phyloP scores from a whole-genome alignment of 352 stramenopile species.

The Blastocystis sp. region DNA sequence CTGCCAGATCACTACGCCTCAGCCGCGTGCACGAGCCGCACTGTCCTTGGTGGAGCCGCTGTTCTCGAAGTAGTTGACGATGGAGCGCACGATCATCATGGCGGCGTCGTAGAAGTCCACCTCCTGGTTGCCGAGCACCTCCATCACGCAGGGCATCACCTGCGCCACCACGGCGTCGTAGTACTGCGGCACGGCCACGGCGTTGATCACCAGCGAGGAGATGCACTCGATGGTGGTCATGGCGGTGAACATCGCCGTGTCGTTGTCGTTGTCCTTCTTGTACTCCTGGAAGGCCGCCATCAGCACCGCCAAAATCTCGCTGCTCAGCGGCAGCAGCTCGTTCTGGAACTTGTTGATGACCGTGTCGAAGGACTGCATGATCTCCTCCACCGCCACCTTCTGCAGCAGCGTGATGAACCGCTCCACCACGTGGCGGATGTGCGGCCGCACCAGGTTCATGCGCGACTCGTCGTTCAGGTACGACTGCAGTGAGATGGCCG shows the following conservation, averaged over 20 bases:
- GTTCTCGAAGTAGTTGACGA: constrained; percentile 56
- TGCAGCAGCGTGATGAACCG: constrained; percentile 27
- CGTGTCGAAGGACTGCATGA: constrained; percentile 56
- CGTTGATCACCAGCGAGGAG: constrained; percentile 43
- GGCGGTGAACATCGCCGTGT: constrained; percentile 53
- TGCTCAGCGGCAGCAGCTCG: constrained; percentile 15
- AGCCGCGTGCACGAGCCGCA: background rate
- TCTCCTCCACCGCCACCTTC: constrained; percentile 39
- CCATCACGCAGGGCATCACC: constrained; percentile 43
- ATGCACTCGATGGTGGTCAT: constrained; percentile 61
- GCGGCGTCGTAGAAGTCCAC: constrained; percentile 45
- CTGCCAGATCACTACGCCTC: constrained; percentile 46
- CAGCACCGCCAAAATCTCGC: constrained; percentile 15
- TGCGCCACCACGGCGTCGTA: constrained; percentile 28
- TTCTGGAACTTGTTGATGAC: constrained; percentile 41
- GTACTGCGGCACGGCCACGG: background rate
- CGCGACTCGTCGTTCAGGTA: background rate
- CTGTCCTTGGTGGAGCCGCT: constrained; percentile 11
- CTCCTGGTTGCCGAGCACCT: constrained; percentile 25
- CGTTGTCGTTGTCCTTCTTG: constrained; percentile 61
- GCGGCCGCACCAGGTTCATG: background rate
- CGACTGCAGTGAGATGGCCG: constrained; percentile 28
- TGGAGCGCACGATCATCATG: constrained; percentile 43
- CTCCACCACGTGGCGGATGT: constrained; percentile 27
- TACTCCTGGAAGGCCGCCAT: constrained; percentile 45